A percentile compares a stretch with the other conserved stretches of the same genome.
These are phyloP conservation scores for Colletotrichum endophyticum DNA, from an alignment of 2,329 filamentous ascomycete genomes.

Conservation along the genomic window DNA sequence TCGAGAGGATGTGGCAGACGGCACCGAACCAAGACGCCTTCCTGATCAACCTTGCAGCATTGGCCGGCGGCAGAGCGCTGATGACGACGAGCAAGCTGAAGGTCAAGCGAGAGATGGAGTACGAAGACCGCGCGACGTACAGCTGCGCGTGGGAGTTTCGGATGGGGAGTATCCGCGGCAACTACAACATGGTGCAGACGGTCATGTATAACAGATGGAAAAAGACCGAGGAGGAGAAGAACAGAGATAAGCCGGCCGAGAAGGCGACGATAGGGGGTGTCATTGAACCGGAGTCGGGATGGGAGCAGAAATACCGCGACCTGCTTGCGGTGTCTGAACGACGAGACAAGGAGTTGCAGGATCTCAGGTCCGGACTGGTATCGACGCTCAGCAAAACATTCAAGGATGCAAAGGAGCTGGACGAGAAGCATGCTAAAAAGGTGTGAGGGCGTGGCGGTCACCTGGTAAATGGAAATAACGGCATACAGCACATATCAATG, in stretches of 20 bases:
- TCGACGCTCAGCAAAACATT: conserved; percentile 30
- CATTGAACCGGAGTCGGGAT: conserved; percentile 28
- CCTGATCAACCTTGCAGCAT: conserved; percentile 62
- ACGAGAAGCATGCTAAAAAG: background rate
- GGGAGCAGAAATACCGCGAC: conserved; percentile 60
- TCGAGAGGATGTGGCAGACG: conserved; percentile 56
- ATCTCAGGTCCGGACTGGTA: conserved; percentile 48
- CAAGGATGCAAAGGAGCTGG: background rate
- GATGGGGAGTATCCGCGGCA: conserved; percentile 56
- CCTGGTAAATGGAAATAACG: background rate
- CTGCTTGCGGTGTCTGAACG: conserved; percentile 65
- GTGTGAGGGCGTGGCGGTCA: background rate
- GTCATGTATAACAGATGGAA: conserved; percentile 50
- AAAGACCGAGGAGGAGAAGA: conserved; percentile 25
- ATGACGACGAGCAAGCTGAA: conserved; percentile 45
- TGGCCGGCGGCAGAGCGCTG: conserved; percentile 58
- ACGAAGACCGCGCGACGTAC: conserved; percentile 50
- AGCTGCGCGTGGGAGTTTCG: conserved; percentile 59
- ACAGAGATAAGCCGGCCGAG: conserved; percentile 33
- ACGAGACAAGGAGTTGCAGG: conserved; percentile 57
- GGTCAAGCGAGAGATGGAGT: conserved; percentile 48
- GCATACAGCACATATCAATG: background rate
- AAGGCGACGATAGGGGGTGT: background rate
- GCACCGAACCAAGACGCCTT: conserved; percentile 60
- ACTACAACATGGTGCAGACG: conserved; percentile 57